phyloP scores from a whole-genome alignment of 495 filamentous ascomycete genomes.

The Talaromyces nanjingensis region DNA sequence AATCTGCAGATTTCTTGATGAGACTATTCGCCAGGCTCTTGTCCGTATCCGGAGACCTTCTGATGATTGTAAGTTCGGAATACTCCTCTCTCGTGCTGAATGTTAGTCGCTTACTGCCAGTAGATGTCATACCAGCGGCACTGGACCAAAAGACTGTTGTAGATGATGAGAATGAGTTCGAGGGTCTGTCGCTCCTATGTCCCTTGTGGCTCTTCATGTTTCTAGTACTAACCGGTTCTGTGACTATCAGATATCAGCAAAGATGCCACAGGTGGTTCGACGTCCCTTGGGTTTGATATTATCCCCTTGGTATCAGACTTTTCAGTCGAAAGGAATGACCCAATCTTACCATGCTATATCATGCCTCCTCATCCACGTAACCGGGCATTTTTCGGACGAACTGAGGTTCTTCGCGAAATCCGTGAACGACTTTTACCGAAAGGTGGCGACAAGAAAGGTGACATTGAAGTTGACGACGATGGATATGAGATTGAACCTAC shows the following conservation, averaged over 20 bases:
- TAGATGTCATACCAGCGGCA: background rate
- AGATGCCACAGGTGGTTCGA: background rate
- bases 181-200: background rate
- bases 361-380: slow-evolving; percentile 4
- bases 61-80: background rate
- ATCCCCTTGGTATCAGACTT: background rate
- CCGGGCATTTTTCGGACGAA: slow-evolving; percentile 64
- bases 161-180: background rate
- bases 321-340: background rate
- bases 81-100: background rate
- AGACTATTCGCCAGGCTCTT: background rate
- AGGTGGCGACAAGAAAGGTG: background rate
- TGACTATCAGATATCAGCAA: background rate
- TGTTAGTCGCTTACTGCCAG: background rate
- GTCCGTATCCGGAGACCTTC: background rate
- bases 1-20: background rate
- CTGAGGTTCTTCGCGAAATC: slow-evolving; percentile 89
- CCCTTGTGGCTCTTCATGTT: background rate
- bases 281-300: background rate
- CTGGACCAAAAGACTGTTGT: background rate
- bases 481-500: background rate
- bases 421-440: slow-evolving; percentile 1
- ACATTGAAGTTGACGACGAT: background rate
- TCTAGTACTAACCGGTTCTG: background rate
- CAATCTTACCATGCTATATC: background rate